Base-by-base conservation (phyloP, 179 eudicot species). In the Vitellaria paradoxa region DNA sequence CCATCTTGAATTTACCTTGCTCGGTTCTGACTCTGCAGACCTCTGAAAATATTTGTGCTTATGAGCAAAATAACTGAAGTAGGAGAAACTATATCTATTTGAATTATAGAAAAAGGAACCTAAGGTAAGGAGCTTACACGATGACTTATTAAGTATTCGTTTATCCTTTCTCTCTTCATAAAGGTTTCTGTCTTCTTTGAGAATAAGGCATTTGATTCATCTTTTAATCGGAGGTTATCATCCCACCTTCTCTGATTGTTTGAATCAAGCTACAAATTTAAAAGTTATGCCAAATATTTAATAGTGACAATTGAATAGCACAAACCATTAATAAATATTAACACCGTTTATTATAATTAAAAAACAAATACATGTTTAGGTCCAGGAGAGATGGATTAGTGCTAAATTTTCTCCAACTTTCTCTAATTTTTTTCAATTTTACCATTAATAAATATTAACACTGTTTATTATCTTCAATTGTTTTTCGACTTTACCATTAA, bases 161-260 rank as follows among this genome's bases (percentile, higher is more conserved):
- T 89, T 73, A 82, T 82, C 80, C 86, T 80, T 52, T 92, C 91
- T 76, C 90, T 85, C 81, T 83, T 81, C 72, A 88, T 60, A 53
- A 83, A 75, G 53, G 91, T 91, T 68, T 85, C 90, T 79, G 82
- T 89, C 80, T 87, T 91, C 75, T 82, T 85, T 15, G 82, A 60
- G 77, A 80, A 74, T 21, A 81, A 65, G 46, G 85, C 84, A 65
- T 84, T 80, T 57, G 81, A 85, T 66, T 89, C 90, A 55, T 89
- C 89, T 77, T 84, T 86, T 72, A 93, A 81, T 24, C 81, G 40
- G 49, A 85, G 82, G 57, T 83, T 84, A 57, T 85, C 88, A 55
- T 92, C 96, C 88, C 87, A 85, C 79, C 92, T 86, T 81, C 84
- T 86, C 50, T 83, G 81, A 78, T 84, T 85, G 79, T 76, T 74